Evolutionary conservation across 164 flowering plant genomes (phyloP).

Genomic region (Vitis riparia): DNA sequence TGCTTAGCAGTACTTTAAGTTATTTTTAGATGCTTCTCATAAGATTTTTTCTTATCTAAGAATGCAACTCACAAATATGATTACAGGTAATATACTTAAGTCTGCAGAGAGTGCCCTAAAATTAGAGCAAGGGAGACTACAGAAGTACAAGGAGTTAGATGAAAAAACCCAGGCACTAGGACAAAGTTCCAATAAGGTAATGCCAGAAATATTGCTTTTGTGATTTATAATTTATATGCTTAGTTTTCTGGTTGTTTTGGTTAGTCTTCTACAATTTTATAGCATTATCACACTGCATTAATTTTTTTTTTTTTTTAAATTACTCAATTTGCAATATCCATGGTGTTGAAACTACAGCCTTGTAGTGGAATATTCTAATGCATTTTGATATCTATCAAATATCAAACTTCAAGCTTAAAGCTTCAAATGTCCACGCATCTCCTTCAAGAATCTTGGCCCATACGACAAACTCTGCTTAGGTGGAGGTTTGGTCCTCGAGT

Average conservation of each 20-base stretch:
- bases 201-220: neutral
- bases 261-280: neutral
- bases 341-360: too few relatives aligned
- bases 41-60: constrained; percentile 5
- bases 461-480: too few relatives aligned
- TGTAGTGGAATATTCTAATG: too few relatives aligned
- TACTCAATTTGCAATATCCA: neutral
- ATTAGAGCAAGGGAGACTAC: constrained; percentile 52
- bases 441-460: too few relatives aligned
- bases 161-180: constrained; percentile 40
- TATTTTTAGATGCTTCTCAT: neutral
- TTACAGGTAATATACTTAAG: constrained; percentile 44
- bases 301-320: neutral
- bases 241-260: neutral
- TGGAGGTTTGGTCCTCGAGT: too few relatives aligned
- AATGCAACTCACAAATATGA: constrained; percentile 1
- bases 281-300: neutral
- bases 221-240: neutral
- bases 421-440: too few relatives aligned
- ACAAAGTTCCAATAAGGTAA: constrained; percentile 49
- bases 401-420: too few relatives aligned
- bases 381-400: too few relatives aligned
- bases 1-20: neutral
- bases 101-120: constrained; percentile 60
- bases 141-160: constrained; percentile 44